These are phyloP conservation scores for Corchorus capsularis DNA, from an alignment of 345 rosid genomes.

Conservation along the genomic window DNA sequence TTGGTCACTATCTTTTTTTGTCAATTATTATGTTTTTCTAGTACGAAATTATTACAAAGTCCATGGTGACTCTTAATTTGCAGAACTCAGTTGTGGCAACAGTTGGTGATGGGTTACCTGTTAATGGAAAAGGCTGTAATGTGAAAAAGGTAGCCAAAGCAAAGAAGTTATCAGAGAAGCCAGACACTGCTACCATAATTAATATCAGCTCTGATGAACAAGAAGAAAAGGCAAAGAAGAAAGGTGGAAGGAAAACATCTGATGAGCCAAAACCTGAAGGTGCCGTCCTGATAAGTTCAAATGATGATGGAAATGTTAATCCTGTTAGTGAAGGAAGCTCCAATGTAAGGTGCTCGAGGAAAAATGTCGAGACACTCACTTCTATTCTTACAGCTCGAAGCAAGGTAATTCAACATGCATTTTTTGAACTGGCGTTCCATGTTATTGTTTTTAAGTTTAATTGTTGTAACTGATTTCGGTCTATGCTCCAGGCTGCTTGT, in stretches of 20 bases:
- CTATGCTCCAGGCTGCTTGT: conserved; percentile 47
- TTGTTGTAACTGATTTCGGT: not conserved
- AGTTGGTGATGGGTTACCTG: conserved; percentile 6
- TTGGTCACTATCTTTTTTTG: not conserved
- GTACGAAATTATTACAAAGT: not conserved
- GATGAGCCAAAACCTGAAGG: not conserved
- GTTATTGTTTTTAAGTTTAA: not conserved
- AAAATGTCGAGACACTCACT: conserved; percentile 51
- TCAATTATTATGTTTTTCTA: not conserved
- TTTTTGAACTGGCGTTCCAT: not conserved
- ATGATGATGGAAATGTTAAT: conserved; percentile 27
- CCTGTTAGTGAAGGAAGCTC: conserved; percentile 30
- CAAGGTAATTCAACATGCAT: conserved; percentile 40
- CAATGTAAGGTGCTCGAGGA: conserved; percentile 26
- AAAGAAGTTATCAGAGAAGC: conserved; percentile 31
- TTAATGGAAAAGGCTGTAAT: conserved; percentile 19
- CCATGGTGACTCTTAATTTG: not conserved
- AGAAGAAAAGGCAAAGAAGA: conserved; percentile 13
- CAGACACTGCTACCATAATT: conserved; percentile 35
- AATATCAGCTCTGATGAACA: conserved; percentile 53
- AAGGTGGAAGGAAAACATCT: not conserved
- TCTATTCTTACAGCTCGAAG: conserved; percentile 64
- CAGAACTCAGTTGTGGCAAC: not conserved
- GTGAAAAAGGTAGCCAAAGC: conserved; percentile 9
- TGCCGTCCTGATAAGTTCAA: not conserved